Evolutionary conservation across 257 asterid genomes (phyloP).

Genomic region (Primulina huaijiensis): DNA sequence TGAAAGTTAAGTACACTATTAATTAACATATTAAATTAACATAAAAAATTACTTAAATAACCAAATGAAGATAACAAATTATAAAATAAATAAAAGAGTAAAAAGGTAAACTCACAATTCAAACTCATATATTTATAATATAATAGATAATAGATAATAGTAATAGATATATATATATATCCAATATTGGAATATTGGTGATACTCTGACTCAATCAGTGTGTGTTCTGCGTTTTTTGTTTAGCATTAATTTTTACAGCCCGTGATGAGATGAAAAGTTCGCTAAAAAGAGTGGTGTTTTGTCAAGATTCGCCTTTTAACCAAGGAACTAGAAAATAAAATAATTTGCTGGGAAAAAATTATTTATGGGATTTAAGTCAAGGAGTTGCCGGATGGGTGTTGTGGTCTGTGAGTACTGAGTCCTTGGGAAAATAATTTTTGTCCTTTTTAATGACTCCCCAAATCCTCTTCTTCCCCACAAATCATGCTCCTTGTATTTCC

Average conservation of each 20-base stretch:
- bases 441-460: conserved; percentile 44
- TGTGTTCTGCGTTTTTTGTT: conserved; percentile 20
- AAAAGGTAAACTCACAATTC: too few relatives aligned
- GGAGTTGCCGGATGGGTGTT: conserved; percentile 26
- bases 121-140: too few relatives aligned
- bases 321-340: neutral
- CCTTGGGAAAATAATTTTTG: conserved; percentile 27
- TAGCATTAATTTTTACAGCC: conserved; percentile 32
- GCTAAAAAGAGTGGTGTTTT: conserved; percentile 25
- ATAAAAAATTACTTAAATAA: too few relatives aligned
- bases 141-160: too few relatives aligned
- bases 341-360: too few relatives aligned
- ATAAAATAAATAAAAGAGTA: too few relatives aligned
- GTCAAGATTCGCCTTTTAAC: conserved; percentile 37
- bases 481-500: conserved; percentile 18
- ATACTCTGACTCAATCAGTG: conserved; percentile 21
- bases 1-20: too few relatives aligned
- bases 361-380: neutral
- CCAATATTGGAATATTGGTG: too few relatives aligned
- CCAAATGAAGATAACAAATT: too few relatives aligned
- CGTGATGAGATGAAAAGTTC: conserved; percentile 34
- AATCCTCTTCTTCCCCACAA: conserved; percentile 40
- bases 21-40: too few relatives aligned
- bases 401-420: conserved; percentile 42
- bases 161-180: conserved; percentile 15